Evolutionary conservation across 2,329 filamentous ascomycete genomes (phyloP).

Genomic region (Aspergillus vadensis): DNA sequence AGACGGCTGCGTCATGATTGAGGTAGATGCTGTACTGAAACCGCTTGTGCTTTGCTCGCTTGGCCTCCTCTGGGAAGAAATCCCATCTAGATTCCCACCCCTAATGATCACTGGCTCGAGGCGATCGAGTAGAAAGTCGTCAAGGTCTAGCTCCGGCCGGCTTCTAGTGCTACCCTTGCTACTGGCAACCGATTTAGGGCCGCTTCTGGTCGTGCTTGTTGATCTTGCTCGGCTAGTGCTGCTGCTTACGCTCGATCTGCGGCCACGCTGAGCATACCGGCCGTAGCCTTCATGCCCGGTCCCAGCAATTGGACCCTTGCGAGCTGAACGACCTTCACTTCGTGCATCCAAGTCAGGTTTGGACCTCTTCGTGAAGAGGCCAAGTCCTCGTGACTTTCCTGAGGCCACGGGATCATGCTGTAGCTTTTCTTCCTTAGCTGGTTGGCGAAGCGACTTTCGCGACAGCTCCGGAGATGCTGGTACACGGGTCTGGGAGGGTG

Average conservation of each 20-base stretch:
- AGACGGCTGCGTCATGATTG: conserved; percentile 24
- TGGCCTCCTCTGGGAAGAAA: conserved; percentile 38
- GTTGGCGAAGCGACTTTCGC: conserved; percentile 41
- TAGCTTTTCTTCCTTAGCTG: conserved; percentile 32
- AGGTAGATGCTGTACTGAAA: conserved; percentile 33
- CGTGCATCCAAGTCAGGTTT: conserved; percentile 62
- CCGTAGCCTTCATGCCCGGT: conserved; percentile 79
- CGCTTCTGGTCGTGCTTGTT: conserved; percentile 43
- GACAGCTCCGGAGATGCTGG: conserved; percentile 34
- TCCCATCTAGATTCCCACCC: conserved; percentile 45
- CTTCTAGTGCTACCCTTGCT: conserved; percentile 47
- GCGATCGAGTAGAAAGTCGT: conserved; percentile 51
- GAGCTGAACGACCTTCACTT: conserved; percentile 56
- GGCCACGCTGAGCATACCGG: conserved; percentile 49
- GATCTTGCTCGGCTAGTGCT: conserved; percentile 44
- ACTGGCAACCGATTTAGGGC: conserved; percentile 36
- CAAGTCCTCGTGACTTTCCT: conserved; percentile 64
- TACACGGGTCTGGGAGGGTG: conserved; percentile 35
- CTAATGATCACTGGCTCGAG: conserved; percentile 54
- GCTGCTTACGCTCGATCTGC: conserved; percentile 46
- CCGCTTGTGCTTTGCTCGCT: conserved; percentile 45
- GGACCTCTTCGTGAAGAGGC: conserved; percentile 73
- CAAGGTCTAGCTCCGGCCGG: conserved; percentile 46
- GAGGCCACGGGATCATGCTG: conserved; percentile 33
- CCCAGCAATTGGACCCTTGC: conserved; percentile 84